Conservation (phyloP, 2,329 filamentous ascomycete species). For the Biscogniauxia mediterranea region DNA sequence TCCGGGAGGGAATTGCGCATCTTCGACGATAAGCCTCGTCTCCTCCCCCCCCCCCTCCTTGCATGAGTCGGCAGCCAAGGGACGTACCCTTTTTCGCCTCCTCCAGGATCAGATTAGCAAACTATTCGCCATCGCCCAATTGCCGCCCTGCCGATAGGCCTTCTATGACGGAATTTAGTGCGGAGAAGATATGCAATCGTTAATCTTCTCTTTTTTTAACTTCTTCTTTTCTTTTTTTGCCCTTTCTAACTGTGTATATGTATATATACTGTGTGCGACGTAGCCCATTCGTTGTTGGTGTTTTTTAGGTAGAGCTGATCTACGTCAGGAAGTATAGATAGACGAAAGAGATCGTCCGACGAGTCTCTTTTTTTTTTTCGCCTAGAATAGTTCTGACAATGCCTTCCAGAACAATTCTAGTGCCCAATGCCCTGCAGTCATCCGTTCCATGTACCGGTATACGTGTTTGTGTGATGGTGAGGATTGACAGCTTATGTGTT, state of each 20-base stretch:
- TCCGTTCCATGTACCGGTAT: background rate
- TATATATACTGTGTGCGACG: background rate
- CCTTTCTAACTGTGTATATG: background rate
- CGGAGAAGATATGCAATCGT: constrained; percentile 1
- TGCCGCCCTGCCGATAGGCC: background rate
- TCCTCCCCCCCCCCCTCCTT: background rate
- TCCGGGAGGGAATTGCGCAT: background rate
- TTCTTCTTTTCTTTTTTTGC: background rate
- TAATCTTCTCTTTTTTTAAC: background rate
- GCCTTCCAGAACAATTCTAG: constrained; percentile 1
- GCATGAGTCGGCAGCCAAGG: background rate
- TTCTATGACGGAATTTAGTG: background rate
- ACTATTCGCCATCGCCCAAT: constrained; percentile 2
- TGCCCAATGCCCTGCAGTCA: background rate
- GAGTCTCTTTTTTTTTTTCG: background rate
- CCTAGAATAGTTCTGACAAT: background rate
- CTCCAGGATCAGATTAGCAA: background rate
- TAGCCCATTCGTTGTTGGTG: background rate
- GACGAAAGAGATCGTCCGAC: background rate
- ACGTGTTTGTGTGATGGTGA: background rate
- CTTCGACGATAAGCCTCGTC: background rate
- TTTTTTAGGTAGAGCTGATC: background rate
- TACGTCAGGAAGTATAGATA: background rate
- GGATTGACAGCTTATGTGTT: background rate
- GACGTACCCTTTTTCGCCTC: background rate